Evolutionary conservation across 2,329 filamentous ascomycete species (phyloP).

Genomic region (Cladosporium sp.): DNA sequence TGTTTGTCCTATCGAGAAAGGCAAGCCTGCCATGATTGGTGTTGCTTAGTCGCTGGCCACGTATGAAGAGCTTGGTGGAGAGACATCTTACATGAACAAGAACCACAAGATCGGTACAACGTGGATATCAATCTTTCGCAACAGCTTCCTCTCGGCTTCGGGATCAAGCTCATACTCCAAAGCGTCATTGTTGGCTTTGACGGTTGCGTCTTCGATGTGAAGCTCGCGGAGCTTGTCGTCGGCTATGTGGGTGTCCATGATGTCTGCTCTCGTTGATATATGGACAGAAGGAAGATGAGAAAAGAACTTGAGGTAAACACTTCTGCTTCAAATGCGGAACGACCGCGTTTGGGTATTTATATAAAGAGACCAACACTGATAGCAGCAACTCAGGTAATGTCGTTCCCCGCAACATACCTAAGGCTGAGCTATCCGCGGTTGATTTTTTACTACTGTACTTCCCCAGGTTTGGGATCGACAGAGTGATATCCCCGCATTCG

Average conservation of each 20-base stretch:
- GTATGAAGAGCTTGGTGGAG: background rate
- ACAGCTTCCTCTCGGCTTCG: slow-evolving; percentile 39
- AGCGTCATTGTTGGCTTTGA: slow-evolving; percentile 17
- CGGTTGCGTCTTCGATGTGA: slow-evolving; percentile 19
- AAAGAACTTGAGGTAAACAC: too few species aligned
- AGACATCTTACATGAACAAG: slow-evolving; percentile 37
- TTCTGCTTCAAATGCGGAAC: too few species aligned
- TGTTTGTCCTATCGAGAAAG: slow-evolving; percentile 31
- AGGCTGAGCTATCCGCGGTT: background rate
- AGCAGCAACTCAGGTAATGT: background rate
- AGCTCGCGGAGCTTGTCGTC: slow-evolving; percentile 24
- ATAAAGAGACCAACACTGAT: too few species aligned
- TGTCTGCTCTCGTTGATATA: background rate
- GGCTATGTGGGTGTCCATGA: slow-evolving; percentile 13
- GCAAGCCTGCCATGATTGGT: slow-evolving; percentile 24
- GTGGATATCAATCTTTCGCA: slow-evolving; percentile 46
- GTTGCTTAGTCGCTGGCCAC: too few species aligned
- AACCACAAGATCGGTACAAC: slow-evolving; percentile 39
- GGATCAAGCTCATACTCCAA: slow-evolving; percentile 21
- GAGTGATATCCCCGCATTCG: slow-evolving; percentile 12
- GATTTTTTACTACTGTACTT: background rate
- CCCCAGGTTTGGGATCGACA: background rate
- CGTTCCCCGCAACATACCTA: too few species aligned
- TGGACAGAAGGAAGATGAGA: too few species aligned
- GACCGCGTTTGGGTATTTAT: too few species aligned